phyloP scores from a whole-genome alignment of 805 yeast genomes.

The Starmerella khaoyaiensis region DNA sequence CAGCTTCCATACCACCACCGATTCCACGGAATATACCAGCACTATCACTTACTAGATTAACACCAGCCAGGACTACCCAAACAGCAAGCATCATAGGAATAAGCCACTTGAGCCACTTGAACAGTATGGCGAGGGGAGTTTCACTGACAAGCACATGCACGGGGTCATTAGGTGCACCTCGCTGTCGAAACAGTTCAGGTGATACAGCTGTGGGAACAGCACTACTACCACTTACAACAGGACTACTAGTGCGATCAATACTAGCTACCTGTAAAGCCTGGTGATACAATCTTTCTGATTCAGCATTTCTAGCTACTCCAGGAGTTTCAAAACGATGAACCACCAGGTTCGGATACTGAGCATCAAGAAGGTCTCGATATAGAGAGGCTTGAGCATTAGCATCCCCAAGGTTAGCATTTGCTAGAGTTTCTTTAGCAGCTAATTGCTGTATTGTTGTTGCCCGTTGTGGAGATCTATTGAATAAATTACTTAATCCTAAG shows the following conservation, averaged over 20 bases:
- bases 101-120: conserved; percentile 82
- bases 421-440: conserved; percentile 67
- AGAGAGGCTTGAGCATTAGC: conserved; percentile 71
- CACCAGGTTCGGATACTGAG: conserved; percentile 90
- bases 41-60: conserved; percentile 68
- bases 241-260: conserved; percentile 21
- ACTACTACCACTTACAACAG: conserved; percentile 21
- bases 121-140: conserved; percentile 58
- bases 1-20: conserved; percentile 23
- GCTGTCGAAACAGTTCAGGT: conserved; percentile 13
- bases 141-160: conserved; percentile 89
- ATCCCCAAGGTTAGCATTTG: conserved; percentile 60
- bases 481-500: conserved; percentile 7
- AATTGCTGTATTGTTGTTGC: conserved; percentile 30
- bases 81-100: conserved; percentile 67
- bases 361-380: conserved; percentile 55
- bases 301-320: conserved; percentile 74
- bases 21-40: conserved; percentile 59
- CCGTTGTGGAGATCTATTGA: conserved; percentile 3
- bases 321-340: conserved; percentile 89
- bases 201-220: conserved; percentile 4
- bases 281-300: conserved; percentile 64
- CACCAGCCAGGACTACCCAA: conserved; percentile 68
- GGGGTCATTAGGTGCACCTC: conserved; percentile 46
- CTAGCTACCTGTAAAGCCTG: conserved; percentile 74